phyloP scores from a whole-genome alignment of 805 yeast species.

The Candida odintsovae region DNA sequence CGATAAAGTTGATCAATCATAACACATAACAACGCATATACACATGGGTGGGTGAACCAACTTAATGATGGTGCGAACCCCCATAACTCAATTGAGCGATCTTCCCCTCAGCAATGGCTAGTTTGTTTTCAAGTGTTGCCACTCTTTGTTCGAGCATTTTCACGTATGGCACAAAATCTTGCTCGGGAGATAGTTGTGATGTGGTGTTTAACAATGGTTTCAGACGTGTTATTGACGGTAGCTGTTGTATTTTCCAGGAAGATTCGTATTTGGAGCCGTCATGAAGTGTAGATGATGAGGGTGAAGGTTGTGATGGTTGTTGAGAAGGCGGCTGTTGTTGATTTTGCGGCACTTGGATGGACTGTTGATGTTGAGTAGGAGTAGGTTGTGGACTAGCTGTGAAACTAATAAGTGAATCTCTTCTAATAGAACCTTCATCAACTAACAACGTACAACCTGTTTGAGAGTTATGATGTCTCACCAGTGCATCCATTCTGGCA shows the following conservation, averaged over 20 bases:
- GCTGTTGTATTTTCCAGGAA: conserved; percentile 2
- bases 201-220: neutral
- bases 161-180: conserved; percentile 15
- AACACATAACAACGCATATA: neutral
- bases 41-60: no score
- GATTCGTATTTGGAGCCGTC: neutral
- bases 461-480: conserved; percentile 54
- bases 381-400: neutral
- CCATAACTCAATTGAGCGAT: conserved; percentile 14
- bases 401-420: neutral
- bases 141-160: conserved; percentile 19
- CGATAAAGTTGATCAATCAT: neutral
- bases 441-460: conserved; percentile 19
- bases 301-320: neutral
- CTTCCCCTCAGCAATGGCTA: conserved; percentile 17
- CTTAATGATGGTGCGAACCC: neutral
- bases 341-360: neutral
- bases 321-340: neutral
- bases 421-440: conserved; percentile 10
- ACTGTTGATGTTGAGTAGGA: neutral
- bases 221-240: neutral
- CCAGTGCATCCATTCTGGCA: conserved; percentile 72
- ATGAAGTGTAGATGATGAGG: neutral
- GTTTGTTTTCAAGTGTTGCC: conserved; percentile 14
- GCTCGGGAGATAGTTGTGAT: neutral